phyloP scores from a whole-genome alignment of 805 yeast genomes.

The Starmerella apicola region DNA sequence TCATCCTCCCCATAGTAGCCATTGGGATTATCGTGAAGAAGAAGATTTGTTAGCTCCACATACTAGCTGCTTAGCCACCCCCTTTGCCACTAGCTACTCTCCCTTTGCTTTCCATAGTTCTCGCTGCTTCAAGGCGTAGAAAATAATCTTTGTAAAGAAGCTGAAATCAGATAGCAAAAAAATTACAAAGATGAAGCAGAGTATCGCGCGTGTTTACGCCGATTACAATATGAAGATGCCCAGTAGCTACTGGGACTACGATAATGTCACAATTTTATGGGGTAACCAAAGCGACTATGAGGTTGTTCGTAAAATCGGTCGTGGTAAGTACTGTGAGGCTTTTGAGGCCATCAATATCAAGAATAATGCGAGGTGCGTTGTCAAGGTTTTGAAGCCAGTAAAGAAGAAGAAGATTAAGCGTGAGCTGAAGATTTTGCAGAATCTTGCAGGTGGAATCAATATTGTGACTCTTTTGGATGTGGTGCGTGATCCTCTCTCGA shows the following conservation, averaged over 20 bases:
- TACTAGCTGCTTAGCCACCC: neutral
- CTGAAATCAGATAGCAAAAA: too few relatives aligned
- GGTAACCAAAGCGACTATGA: conserved; percentile 78
- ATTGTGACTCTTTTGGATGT: conserved; percentile 64
- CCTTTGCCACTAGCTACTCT: neutral
- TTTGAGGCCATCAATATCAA: conserved; percentile 62
- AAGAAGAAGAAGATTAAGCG: conserved; percentile 85
- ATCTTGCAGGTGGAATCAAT: conserved; percentile 73
- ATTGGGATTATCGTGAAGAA: too few relatives aligned
- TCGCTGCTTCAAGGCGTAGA: too few relatives aligned
- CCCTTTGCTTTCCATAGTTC: too few relatives aligned
- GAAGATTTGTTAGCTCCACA: neutral
- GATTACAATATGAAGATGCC: conserved; percentile 69
- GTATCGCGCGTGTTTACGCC: conserved; percentile 66
- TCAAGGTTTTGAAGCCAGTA: conserved; percentile 87
- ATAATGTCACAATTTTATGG: conserved; percentile 64
- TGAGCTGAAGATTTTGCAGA: conserved; percentile 77
- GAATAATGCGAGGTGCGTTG: conserved; percentile 56
- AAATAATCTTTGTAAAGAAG: too few relatives aligned
- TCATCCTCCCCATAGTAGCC: too few relatives aligned
- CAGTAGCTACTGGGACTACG: conserved; percentile 75
- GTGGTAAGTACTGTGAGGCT: conserved; percentile 91
- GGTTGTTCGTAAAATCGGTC: conserved; percentile 68
- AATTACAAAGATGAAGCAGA: conserved; percentile 27
- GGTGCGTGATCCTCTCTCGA: conserved; percentile 65